A percentile compares a stretch with the other conserved stretches of the same genome.
Evolutionary conservation across 1,284 basidiomycete species (phyloP).

Genomic region (Pseudozyma sp.): DNA sequence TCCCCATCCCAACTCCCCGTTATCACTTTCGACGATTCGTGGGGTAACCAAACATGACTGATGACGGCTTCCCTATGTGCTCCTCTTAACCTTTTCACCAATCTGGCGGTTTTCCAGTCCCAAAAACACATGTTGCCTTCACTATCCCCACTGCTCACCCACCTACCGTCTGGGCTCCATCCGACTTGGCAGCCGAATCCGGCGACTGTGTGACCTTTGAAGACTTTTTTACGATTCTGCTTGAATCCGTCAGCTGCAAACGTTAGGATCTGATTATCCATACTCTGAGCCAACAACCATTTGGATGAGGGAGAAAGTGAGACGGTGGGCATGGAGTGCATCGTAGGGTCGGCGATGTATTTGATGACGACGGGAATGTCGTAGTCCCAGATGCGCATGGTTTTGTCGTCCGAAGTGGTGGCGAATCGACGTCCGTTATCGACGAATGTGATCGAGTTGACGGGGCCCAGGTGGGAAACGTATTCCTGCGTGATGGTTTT

Average conservation of each 20-base stretch:
- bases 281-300: conserved; percentile 95
- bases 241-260: conserved; percentile 94
- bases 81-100: conserved; percentile 83
- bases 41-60: conserved; percentile 95
- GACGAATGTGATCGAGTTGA: conserved; percentile 98
- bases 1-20: conserved; percentile 97
- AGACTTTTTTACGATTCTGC: conserved; percentile 97
- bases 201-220: conserved; percentile 93
- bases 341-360: conserved; percentile 97
- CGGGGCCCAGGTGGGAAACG: conserved; percentile 96
- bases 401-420: conserved; percentile 99
- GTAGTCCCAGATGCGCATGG: conserved; percentile 89
- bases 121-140: conserved; percentile 96
- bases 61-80: conserved; percentile 96
- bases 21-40: conserved; percentile 89
- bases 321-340: conserved; percentile 99
- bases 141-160: conserved; percentile 95
- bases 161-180: conserved; percentile 97
- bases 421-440: conserved; percentile 95
- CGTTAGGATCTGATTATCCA: conserved; percentile 97
- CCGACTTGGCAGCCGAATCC: conserved; percentile 97
- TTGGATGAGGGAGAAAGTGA: conserved; percentile 92
- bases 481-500: conserved; percentile 97
- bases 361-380: conserved; percentile 99
- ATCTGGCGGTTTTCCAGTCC: conserved; percentile 97